Evolutionary conservation across 495 filamentous ascomycete species (phyloP).

Genomic region (Annulohypoxylon nitens): DNA sequence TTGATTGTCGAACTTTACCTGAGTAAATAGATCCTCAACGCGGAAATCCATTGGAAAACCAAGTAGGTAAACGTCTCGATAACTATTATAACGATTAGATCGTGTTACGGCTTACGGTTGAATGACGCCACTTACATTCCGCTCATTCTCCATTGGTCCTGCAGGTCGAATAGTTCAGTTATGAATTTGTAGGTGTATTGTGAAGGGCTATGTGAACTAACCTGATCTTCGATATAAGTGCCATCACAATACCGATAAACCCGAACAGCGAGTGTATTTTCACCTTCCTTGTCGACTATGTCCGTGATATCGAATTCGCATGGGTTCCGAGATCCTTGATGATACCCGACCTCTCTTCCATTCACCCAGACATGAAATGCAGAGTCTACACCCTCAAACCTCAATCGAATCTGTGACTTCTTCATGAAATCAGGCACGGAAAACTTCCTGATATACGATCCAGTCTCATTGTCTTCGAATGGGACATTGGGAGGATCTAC

Average conservation of each 20-base stretch:
- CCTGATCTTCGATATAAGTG: conserved; percentile 76
- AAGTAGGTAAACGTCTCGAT: conserved; percentile 73
- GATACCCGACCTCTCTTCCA: conserved; percentile 69
- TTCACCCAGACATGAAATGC: conserved; percentile 76
- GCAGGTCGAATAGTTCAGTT: background rate
- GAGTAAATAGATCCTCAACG: conserved; percentile 71
- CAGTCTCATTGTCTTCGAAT: conserved; percentile 69
- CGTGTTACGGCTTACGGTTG: background rate
- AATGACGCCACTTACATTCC: conserved; percentile 31
- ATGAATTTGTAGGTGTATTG: background rate
- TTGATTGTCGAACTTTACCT: conserved; percentile 65
- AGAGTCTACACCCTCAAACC: conserved; percentile 77
- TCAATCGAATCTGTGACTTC: conserved; percentile 64
- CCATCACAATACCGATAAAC: conserved; percentile 75
- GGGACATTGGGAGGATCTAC: conserved; percentile 70
- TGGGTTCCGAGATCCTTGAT: conserved; percentile 73
- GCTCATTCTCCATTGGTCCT: conserved; percentile 59
- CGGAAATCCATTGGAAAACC: conserved; percentile 63
- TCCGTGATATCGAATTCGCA: conserved; percentile 72
- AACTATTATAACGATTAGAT: conserved; percentile 48
- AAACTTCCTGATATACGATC: conserved; percentile 70
- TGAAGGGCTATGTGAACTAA: background rate
- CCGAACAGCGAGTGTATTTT: conserved; percentile 67
- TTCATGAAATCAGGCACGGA: conserved; percentile 58
- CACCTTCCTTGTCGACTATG: conserved; percentile 53